Percentiles rank a stretch among this genome's conserved stretches.
phyloP scores from a whole-genome alignment of 2,329 filamentous ascomycete genomes.

The Fusarium multiceps region DNA sequence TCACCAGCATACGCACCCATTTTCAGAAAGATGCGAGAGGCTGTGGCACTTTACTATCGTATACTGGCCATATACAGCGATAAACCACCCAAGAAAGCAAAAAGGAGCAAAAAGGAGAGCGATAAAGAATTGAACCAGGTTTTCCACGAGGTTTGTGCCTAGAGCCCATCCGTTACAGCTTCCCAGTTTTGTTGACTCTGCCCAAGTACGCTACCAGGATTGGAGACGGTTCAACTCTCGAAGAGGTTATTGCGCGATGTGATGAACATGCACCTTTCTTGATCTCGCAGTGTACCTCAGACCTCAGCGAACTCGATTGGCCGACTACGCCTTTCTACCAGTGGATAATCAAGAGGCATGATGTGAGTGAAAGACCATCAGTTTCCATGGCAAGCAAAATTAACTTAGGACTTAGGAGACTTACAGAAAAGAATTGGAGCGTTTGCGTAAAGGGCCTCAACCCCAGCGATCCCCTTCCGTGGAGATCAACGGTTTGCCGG shows the following conservation, averaged over 20 bases:
- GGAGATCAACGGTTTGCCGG: conserved; percentile 13
- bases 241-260: conserved; percentile 61
- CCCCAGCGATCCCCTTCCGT: conserved; percentile 30
- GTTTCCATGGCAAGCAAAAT: background rate
- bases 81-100: conserved; percentile 47
- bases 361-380: conserved; percentile 49
- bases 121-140: conserved; percentile 47
- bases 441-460: conserved; percentile 38
- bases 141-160: conserved; percentile 49
- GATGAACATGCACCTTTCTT: conserved; percentile 63
- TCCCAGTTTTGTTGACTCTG: background rate
- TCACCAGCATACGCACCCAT: conserved; percentile 65
- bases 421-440: conserved; percentile 39
- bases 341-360: conserved; percentile 58
- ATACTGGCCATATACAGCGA: conserved; percentile 66
- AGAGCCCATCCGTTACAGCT: background rate
- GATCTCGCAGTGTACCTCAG: conserved; percentile 62
- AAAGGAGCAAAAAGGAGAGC: conserved; percentile 46
- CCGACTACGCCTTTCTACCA: conserved; percentile 59
- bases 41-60: conserved; percentile 72
- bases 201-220: conserved; percentile 61
- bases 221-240: conserved; percentile 63
- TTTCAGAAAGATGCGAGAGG: conserved; percentile 70
- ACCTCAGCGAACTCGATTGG: conserved; percentile 54
- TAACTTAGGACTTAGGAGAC: conserved; percentile 42